These are phyloP conservation scores for Yamadazyma oceani DNA, from an alignment of 1,139 yeast genomes.

Conservation along the genomic window DNA sequence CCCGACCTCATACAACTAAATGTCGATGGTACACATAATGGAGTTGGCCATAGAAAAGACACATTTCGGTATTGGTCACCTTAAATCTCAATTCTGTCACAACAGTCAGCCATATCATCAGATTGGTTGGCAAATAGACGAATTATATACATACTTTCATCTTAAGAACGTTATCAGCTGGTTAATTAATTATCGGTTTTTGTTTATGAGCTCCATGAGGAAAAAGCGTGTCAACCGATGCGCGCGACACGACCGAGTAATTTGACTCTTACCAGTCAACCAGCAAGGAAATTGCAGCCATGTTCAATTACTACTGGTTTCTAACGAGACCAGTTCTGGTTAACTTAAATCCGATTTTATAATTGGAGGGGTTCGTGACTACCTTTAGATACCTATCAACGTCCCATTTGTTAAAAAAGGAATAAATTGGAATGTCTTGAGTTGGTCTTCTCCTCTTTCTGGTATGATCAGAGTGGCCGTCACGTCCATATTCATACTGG, in stretches of 20 bases:
- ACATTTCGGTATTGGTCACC: no score
- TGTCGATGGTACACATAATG: no score
- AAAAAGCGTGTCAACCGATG: conserved; percentile 1
- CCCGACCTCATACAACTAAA: no score
- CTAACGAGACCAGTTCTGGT: background rate
- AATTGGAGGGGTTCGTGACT: background rate
- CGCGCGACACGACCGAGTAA: background rate
- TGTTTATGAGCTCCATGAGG: background rate
- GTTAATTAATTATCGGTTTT: background rate
- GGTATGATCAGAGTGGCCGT: no score
- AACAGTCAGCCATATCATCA: no score
- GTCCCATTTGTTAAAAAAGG: background rate
- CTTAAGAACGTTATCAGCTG: no score
- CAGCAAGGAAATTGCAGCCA: background rate
- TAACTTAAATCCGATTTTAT: background rate
- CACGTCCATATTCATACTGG: background rate
- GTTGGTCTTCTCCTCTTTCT: background rate
- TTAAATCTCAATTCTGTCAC: no score
- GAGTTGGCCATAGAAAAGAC: no score
- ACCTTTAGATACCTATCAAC: background rate
- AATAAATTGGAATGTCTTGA: background rate
- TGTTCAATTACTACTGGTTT: no score
- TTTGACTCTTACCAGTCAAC: background rate
- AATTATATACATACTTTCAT: conserved; percentile 1
- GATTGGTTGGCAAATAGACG: conserved; percentile 16